These are phyloP conservation scores for Turnera subulata DNA, from an alignment of 345 rosid genomes.

Conservation along the genomic window DNA sequence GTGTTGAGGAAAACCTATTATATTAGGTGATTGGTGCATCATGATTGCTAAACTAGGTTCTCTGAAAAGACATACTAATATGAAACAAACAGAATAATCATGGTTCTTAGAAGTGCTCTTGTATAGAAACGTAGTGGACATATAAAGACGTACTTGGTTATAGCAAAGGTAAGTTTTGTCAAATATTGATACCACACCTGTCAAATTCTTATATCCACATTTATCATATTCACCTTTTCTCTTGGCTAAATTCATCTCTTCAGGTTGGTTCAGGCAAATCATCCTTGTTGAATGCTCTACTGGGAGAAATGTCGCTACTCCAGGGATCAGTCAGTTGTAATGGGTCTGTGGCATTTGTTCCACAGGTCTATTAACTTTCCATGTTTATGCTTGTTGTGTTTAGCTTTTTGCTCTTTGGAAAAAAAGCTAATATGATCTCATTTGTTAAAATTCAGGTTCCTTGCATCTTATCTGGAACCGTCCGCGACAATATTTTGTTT, in stretches of 20 bases:
- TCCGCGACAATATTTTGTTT: constrained; percentile 70
- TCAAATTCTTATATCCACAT: constrained; percentile 1
- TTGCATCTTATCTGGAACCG: constrained; percentile 87
- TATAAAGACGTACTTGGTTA: too few relatives aligned
- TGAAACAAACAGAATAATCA: too few relatives aligned
- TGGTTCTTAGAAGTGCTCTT: too few relatives aligned
- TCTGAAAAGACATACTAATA: too few relatives aligned
- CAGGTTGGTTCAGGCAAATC: constrained; percentile 99
- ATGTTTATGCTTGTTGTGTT: constrained; percentile 9
- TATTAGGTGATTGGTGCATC: too few relatives aligned
- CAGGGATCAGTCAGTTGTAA: constrained; percentile 51
- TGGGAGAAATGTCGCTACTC: constrained; percentile 65
- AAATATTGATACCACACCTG: too few relatives aligned
- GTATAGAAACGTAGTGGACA: too few relatives aligned
- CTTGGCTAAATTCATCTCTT: constrained; percentile 18
- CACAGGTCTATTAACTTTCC: constrained; percentile 58
- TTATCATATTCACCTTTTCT: not conserved
- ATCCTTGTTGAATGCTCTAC: constrained; percentile 64
- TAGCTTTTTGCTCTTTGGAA: constrained; percentile 13
- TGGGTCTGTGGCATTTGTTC: constrained; percentile 75
- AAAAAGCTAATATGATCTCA: constrained; percentile 12
- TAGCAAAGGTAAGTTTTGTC: too few relatives aligned
- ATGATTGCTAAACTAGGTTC: too few relatives aligned
- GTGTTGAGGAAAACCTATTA: too few relatives aligned
- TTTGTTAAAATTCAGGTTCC: constrained; percentile 57